Base-by-base conservation (phyloP, 2,329 filamentous ascomycete species). In the Pezicula neosporulosa region DNA sequence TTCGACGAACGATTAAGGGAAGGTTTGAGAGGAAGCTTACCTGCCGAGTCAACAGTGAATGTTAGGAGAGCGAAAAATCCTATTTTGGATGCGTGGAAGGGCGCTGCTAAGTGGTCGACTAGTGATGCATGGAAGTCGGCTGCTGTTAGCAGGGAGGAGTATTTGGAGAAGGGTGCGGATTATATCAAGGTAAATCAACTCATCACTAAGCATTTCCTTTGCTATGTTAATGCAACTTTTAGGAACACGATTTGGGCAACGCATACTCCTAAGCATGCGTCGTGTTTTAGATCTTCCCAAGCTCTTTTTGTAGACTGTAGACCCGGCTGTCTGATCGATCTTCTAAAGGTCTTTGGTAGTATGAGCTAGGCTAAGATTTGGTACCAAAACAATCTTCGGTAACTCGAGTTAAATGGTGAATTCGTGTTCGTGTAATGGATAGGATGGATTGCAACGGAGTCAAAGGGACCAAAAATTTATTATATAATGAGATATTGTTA, bases 81-180 rank as follows among this genome's bases (percentile, higher is more conserved):
- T 2, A 68, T 94, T 24, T 74, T 95, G 35, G 94, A 99, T 76
- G 89, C 93, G 3, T 99, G 94, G 94, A 89, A 81, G 69, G 94
- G 94, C 7, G 94, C 94, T 1, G 93, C 94, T 12, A 78, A 82
- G 55, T 99, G 94, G 93, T 88, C 86, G 16, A 63, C 80, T 12
- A 77, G 78, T 1, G 66, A 75, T 30, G 77, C 77, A 18, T 85
- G 85, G 71, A 82, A 78, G 66, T 70, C 73, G 35, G 83, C 83
- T 4, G 86, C 83, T 55, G 80, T 99, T 39, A 88, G 86, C 2
- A 83, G 81, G 62, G 86, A 87, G 59, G 94, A 97, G 70, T 99
- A 90, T 71, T 69, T 82, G 61, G 94, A 99, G 76, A 97, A 96
- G 76, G 94, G 94, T 1, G 78, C 84, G 19, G 93, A 97, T 62